Conservation (phyloP, 2,329 filamentous ascomycete species). For the Beauveria scarabaeidicola region DNA sequence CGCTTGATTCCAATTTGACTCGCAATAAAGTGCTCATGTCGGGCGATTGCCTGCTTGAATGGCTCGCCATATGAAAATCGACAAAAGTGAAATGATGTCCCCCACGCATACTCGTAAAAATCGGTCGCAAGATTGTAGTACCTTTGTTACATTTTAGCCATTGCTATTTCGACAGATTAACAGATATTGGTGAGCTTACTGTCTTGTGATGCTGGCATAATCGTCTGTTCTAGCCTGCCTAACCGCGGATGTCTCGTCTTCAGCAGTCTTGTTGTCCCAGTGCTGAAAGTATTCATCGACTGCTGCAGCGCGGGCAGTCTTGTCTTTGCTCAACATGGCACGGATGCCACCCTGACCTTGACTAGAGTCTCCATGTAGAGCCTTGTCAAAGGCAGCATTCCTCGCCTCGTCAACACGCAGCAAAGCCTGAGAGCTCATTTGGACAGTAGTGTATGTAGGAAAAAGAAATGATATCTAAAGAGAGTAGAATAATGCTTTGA, state of each 20-base stretch:
- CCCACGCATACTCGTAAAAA: slow-evolving; percentile 91
- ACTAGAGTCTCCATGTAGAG: slow-evolving; percentile 62
- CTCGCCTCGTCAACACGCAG: slow-evolving; percentile 70
- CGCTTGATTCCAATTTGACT: slow-evolving; percentile 73
- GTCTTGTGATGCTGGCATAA: slow-evolving; percentile 81
- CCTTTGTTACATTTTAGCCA: slow-evolving; percentile 30
- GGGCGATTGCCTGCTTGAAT: slow-evolving; percentile 81
- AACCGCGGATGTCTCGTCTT: slow-evolving; percentile 65
- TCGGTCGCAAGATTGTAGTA: slow-evolving; percentile 93
- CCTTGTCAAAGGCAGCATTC: slow-evolving; percentile 80
- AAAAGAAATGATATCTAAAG: no score
- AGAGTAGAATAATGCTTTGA: not conserved
- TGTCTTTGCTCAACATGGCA: slow-evolving; percentile 74
- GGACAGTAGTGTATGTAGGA: not conserved
- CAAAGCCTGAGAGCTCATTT: slow-evolving; percentile 35
- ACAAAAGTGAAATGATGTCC: slow-evolving; percentile 89
- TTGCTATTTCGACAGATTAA: not conserved
- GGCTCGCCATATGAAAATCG: slow-evolving; percentile 77
- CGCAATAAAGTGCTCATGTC: slow-evolving; percentile 92
- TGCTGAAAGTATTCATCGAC: slow-evolving; percentile 86
- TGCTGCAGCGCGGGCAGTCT: slow-evolving; percentile 61
- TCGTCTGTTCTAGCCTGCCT: slow-evolving; percentile 63
- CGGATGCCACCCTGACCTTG: slow-evolving; percentile 59
- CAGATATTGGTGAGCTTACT: slow-evolving; percentile 46
- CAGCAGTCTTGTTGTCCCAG: slow-evolving; percentile 71